Percentiles rank a stretch among this genome's conserved stretches.
Evolutionary conservation across 306 rosid genomes (phyloP).

Genomic region (Cucurbita pepo): DNA sequence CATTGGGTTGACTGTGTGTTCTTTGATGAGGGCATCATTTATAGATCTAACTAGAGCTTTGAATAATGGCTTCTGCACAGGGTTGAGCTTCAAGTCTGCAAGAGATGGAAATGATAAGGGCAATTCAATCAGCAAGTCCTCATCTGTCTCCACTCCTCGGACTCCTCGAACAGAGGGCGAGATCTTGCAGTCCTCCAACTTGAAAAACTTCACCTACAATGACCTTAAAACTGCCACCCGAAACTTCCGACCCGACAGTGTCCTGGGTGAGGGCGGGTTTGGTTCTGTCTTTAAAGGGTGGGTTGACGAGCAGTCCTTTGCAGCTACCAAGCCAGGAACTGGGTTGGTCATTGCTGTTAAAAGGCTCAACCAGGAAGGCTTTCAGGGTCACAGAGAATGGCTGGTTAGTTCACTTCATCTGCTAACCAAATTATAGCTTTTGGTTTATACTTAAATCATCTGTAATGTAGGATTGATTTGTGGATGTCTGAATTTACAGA

Average conservation of each 20-base stretch:
- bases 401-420: slow-evolving; percentile 45
- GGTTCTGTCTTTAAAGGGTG: slow-evolving; percentile 90
- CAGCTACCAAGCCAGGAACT: slow-evolving; percentile 69
- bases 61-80: slow-evolving; percentile 16
- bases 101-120: slow-evolving; percentile 19
- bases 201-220: slow-evolving; percentile 54
- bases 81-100: slow-evolving; percentile 23
- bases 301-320: slow-evolving; percentile 68
- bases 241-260: slow-evolving; percentile 94
- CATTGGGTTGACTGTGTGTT: not conserved
- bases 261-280: slow-evolving; percentile 95
- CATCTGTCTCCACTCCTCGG: slow-evolving; percentile 36
- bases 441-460: not conserved
- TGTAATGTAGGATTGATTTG: not conserved
- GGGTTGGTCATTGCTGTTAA: slow-evolving; percentile 86
- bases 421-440: not conserved
- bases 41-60: not conserved
- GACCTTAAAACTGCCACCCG: slow-evolving; percentile 78
- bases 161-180: slow-evolving; percentile 89
- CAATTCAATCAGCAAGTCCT: slow-evolving; percentile 30
- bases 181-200: slow-evolving; percentile 64
- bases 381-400: slow-evolving; percentile 98
- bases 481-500: slow-evolving; percentile 18
- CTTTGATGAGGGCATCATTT: not conserved
- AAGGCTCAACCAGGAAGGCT: slow-evolving; percentile 90